phyloP scores from a whole-genome alignment of 768 basidiomycete species.

The Tylopilus sp. region DNA sequence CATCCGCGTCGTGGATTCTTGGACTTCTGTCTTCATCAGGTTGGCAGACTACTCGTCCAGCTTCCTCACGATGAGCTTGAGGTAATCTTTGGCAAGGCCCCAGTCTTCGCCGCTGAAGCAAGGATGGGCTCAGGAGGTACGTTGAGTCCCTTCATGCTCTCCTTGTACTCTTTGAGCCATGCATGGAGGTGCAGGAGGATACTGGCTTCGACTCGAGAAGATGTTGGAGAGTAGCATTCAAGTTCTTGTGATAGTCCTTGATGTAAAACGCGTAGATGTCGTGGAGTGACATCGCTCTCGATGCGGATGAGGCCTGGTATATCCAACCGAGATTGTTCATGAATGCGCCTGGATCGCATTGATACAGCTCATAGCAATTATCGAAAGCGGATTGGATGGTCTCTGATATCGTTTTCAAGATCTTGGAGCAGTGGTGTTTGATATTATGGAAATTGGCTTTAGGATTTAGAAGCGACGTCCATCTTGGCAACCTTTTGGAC shows the following conservation, averaged over 20 bases:
- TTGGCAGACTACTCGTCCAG: no score
- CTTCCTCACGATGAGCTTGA: no score
- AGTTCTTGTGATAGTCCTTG: slow-evolving; percentile 84
- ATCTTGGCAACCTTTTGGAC: slow-evolving; percentile 91
- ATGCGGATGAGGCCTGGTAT: slow-evolving; percentile 89
- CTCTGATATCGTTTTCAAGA: slow-evolving; percentile 69
- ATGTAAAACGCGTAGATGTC: slow-evolving; percentile 82
- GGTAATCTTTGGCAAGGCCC: no score
- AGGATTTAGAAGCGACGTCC: slow-evolving; percentile 91
- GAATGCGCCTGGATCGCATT: slow-evolving; percentile 68
- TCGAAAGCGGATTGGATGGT: slow-evolving; percentile 78
- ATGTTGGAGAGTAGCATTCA: slow-evolving; percentile 71
- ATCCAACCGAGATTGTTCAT: slow-evolving; percentile 82
- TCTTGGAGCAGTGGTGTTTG: slow-evolving; percentile 92
- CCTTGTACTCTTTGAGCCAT: slow-evolving; percentile 98
- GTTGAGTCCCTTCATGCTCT: slow-evolving; percentile 95
- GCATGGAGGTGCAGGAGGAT: slow-evolving; percentile 80
- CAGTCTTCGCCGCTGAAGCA: no score
- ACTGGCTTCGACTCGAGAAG: no score
- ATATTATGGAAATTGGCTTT: slow-evolving; percentile 88
- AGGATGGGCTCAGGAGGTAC: slow-evolving; percentile 79
- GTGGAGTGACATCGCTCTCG: slow-evolving; percentile 83
- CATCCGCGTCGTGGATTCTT: slow-evolving; percentile 74
- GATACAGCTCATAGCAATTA: slow-evolving; percentile 56
- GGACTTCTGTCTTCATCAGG: slow-evolving; percentile 90